These are phyloP conservation scores for Trichothecium roseum DNA, from an alignment of 2,329 filamentous ascomycete species.

Conservation along the genomic window DNA sequence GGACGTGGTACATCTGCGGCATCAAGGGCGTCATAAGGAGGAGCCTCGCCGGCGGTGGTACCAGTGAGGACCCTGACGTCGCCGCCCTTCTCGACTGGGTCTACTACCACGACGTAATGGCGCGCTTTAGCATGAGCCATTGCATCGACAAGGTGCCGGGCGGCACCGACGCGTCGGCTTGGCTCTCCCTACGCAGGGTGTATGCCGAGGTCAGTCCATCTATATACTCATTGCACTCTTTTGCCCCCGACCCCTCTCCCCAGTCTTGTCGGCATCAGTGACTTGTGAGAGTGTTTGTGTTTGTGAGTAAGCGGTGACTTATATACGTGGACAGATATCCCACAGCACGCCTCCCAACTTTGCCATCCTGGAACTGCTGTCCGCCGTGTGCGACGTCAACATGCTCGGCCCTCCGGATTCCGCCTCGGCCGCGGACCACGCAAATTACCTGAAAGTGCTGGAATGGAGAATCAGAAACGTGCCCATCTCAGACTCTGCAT, in stretches of 20 bases:
- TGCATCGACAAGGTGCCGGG: conserved; percentile 8
- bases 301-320: too few species aligned
- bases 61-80: conserved; percentile 5
- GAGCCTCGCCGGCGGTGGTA: neutral
- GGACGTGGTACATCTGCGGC: conserved; percentile 16
- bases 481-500: neutral
- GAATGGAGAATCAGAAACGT: conserved; percentile 16
- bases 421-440: conserved; percentile 7
- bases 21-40: conserved; percentile 10
- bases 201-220: conserved; percentile 1
- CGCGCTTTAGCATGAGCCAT: conserved; percentile 15
- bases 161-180: neutral
- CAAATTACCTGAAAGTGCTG: conserved; percentile 12
- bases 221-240: neutral
- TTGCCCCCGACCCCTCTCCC: neutral
- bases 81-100: conserved; percentile 15
- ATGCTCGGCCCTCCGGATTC: conserved; percentile 2
- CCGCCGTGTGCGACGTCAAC: conserved; percentile 10
- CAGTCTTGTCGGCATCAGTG: too few species aligned
- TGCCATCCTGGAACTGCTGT: conserved; percentile 10
- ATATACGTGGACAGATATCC: too few species aligned
- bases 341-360: conserved; percentile 5
- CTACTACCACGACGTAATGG: conserved; percentile 16
- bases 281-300: too few species aligned
- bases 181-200: neutral